Evolutionary conservation across 176 grass and related monocot species (phyloP).

Genomic region (Hordeum vulgare): MorexV3_pseudomolecules_assembly NC_058523.1:481150327-481150826

Average conservation of each 20-base stretch:
- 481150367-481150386: not conserved
- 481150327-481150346: not conserved
- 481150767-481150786: not conserved
- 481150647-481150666: not conserved
- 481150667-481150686: not conserved
- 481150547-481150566: not conserved
- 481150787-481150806: not conserved
- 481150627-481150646: not conserved
- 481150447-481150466: no score
- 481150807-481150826: not conserved
- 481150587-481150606: not conserved
- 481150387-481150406: not conserved
- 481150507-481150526: no score
- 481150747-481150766: not conserved
- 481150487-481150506: no score
- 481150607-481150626: not conserved
- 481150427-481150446: no score
- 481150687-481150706: slow-evolving; percentile 13
- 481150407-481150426: no score
- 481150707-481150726: not conserved
- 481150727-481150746: not conserved
- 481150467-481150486: no score
- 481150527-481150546: no score
- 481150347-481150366: not conserved
- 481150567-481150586: not conserved